Percentiles rank a stretch among this genome's conserved stretches.
Conservation (phyloP, 768 basidiomycete species). For the Roridomyces roridus region DNA sequence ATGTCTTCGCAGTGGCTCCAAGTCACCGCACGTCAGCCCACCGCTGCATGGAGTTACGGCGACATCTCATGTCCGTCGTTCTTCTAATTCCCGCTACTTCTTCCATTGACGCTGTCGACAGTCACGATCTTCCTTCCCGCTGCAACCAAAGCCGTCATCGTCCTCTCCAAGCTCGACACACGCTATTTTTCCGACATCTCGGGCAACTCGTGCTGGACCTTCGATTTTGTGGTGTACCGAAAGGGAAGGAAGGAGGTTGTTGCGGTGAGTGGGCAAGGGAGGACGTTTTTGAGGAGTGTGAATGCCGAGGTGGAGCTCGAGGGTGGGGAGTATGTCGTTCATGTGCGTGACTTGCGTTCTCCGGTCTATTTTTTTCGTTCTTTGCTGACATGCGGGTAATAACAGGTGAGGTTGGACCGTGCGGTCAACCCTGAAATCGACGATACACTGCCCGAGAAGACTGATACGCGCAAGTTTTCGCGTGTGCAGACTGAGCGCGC, state of each 20-base stretch:
- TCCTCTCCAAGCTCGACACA: slow-evolving; percentile 56
- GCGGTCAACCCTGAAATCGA: background rate
- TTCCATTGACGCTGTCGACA: slow-evolving; percentile 23
- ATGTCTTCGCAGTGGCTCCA: slow-evolving; percentile 57
- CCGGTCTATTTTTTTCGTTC: slow-evolving; percentile 30
- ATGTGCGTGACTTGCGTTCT: slow-evolving; percentile 33
- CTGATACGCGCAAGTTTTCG: slow-evolving; percentile 27
- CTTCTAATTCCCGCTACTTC: background rate
- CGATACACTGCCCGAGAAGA: slow-evolving; percentile 1
- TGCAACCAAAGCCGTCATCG: slow-evolving; percentile 49
- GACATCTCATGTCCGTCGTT: slow-evolving; percentile 61
- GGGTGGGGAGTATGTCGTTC: slow-evolving; percentile 50
- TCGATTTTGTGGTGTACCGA: slow-evolving; percentile 59
- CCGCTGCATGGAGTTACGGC: slow-evolving; percentile 58
- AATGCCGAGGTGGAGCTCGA: slow-evolving; percentile 50
- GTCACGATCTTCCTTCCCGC: slow-evolving; percentile 52
- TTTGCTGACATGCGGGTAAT: slow-evolving; percentile 41
- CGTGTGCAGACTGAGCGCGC: slow-evolving; percentile 48
- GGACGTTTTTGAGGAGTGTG: slow-evolving; percentile 46
- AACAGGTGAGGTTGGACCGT: slow-evolving; percentile 28
- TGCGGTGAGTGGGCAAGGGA: slow-evolving; percentile 42
- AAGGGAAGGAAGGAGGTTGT: slow-evolving; percentile 46
- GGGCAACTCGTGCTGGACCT: slow-evolving; percentile 48
- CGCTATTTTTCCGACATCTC: slow-evolving; percentile 57
- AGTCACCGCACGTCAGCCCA: slow-evolving; percentile 46